A percentile compares a stretch with the other conserved stretches of the same genome.
Conservation (phyloP, 805 yeast species). For the Myxozyma lipomycoides region DNA sequence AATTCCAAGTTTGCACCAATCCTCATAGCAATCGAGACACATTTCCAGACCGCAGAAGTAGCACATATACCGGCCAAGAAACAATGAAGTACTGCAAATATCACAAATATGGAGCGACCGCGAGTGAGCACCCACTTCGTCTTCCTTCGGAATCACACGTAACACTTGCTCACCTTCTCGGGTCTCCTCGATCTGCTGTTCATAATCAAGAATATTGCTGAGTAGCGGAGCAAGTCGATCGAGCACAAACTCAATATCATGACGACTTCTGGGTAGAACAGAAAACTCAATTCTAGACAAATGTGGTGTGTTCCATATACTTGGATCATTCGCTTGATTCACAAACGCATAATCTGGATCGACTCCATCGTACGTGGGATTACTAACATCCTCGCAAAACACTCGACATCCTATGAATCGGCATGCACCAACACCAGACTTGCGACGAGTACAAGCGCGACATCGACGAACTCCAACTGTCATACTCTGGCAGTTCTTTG, state of each 20-base stretch:
- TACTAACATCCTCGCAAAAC: conserved; percentile 19
- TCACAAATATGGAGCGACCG: conserved; percentile 28
- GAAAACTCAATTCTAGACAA: conserved; percentile 4
- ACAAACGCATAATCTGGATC: conserved; percentile 19
- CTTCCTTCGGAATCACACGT: conserved; percentile 18
- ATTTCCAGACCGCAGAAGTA: conserved; percentile 26
- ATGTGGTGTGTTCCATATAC: conserved; percentile 3
- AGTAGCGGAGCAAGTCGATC: conserved; percentile 12
- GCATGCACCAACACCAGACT: conserved; percentile 27
- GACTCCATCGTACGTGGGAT: conserved; percentile 7
- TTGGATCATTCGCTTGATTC: too few relatives aligned
- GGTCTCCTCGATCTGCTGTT: conserved; percentile 11
- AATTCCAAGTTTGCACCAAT: conserved; percentile 18
- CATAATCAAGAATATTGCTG: conserved; percentile 6
- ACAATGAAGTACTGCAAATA: conserved; percentile 21
- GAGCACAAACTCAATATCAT: conserved; percentile 13
- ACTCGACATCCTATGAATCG: conserved; percentile 25
- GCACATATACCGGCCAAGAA: conserved; percentile 24
- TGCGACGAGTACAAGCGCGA: conserved; percentile 26
- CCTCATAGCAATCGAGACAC: conserved; percentile 22
- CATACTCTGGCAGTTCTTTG: conserved; percentile 22
- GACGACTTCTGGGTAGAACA: conserved; percentile 3
- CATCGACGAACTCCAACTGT: conserved; percentile 20
- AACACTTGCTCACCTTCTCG: conserved; percentile 1
- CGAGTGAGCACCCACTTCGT: conserved; percentile 21